These are phyloP conservation scores for Rhodotorula diobovata DNA, from an alignment of 768 basidiomycete species.

Conservation along the genomic window DNA sequence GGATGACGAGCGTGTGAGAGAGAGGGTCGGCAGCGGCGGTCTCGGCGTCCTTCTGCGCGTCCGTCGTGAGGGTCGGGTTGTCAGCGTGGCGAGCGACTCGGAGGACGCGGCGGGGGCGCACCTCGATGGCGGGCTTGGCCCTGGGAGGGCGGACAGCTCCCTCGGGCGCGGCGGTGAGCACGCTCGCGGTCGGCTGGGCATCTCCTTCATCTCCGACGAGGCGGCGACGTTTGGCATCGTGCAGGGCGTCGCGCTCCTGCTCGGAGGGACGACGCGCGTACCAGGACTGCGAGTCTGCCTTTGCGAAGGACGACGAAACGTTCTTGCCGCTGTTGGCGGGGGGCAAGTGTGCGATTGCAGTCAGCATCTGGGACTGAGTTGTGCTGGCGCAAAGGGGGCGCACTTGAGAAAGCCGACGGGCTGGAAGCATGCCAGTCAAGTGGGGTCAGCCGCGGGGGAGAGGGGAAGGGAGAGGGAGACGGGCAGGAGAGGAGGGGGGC, in stretches of 20 bases:
- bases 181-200: not conserved
- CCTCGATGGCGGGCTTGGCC: not conserved
- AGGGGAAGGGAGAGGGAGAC: no score
- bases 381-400: not conserved
- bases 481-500: not conserved
- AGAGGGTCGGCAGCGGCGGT: slow-evolving; percentile 14
- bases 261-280: slow-evolving; percentile 15
- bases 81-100: not conserved
- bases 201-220: slow-evolving; percentile 33
- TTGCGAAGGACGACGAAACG: slow-evolving; percentile 35
- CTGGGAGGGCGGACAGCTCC: not conserved
- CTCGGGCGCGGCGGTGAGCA: slow-evolving; percentile 9
- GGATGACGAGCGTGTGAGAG: slow-evolving; percentile 42
- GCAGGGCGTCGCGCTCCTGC: slow-evolving; percentile 18
- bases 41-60: no score
- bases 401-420: slow-evolving; percentile 39
- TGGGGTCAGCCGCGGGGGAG: slow-evolving; percentile 22
- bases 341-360: not conserved
- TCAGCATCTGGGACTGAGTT: no score
- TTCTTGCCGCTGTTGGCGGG: slow-evolving; percentile 36
- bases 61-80: no score
- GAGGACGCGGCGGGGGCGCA: not conserved
- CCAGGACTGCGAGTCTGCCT: slow-evolving; percentile 33
- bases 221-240: slow-evolving; percentile 30
- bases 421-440: not conserved